phyloP scores from a whole-genome alignment of 805 yeast species.

The Candida sanyiensis region DNA sequence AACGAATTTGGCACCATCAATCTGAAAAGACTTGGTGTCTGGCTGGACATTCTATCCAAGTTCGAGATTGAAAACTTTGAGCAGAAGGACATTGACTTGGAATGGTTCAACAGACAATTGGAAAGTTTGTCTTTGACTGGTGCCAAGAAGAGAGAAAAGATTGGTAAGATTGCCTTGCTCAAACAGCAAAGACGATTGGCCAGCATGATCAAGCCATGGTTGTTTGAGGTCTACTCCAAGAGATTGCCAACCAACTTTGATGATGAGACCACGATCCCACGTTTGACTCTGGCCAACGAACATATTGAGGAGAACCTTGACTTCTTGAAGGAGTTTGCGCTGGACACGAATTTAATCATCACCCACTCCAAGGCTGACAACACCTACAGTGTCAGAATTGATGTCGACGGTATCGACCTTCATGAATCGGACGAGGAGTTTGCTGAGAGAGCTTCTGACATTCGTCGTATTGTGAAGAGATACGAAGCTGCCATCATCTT shows the following conservation, averaged over 20 bases:
- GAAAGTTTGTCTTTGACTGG: constrained; percentile 74
- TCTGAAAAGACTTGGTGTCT: constrained; percentile 59
- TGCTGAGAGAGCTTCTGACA: constrained; percentile 42
- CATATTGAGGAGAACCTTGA: constrained; percentile 40
- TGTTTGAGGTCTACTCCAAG: constrained; percentile 30
- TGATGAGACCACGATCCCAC: constrained; percentile 34
- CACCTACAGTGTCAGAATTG: constrained; percentile 54
- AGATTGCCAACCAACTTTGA: constrained; percentile 25
- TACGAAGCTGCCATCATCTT: constrained; percentile 56
- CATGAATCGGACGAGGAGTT: constrained; percentile 63
- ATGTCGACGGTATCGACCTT: constrained; percentile 69
- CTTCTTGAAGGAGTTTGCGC: constrained; percentile 57
- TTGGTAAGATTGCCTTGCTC: constrained; percentile 57
- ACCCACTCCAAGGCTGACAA: constrained; percentile 56
- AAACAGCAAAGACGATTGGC: constrained; percentile 74
- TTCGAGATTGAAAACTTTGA: constrained; percentile 88
- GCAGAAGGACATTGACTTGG: constrained; percentile 73
- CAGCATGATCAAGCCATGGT: constrained; percentile 47
- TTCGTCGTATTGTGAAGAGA: constrained; percentile 51
- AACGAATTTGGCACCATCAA: constrained; percentile 81
- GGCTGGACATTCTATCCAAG: constrained; percentile 70
- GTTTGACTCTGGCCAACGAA: constrained; percentile 40
- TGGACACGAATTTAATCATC: constrained; percentile 60
- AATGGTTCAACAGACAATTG: constrained; percentile 84
- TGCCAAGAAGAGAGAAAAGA: constrained; percentile 57